A percentile compares a stretch with the other conserved stretches of the same genome.
Evolutionary conservation across 1,139 yeast genomes (phyloP).

Genomic region (Taphrina communis): DNA sequence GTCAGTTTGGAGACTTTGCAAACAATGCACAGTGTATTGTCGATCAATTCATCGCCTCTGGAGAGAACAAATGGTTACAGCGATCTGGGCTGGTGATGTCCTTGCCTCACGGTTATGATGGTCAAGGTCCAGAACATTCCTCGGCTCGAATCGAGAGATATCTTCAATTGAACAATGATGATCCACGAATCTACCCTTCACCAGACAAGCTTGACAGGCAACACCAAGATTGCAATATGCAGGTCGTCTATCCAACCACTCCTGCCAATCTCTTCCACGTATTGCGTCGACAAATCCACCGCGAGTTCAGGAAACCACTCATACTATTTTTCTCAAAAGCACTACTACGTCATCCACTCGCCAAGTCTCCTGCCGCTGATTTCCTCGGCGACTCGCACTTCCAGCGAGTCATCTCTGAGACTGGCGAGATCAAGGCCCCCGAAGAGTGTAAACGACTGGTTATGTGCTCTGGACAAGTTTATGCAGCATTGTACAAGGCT

Average conservation of each 20-base stretch:
- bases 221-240: constrained; percentile 98
- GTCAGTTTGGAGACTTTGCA: constrained; percentile 99
- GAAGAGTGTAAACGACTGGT: constrained; percentile 89
- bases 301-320: constrained; percentile 94
- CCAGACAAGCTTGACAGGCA: constrained; percentile 89
- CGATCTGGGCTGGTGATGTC: constrained; percentile 95
- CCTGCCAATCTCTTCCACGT: constrained; percentile 97
- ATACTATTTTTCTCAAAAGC: constrained; percentile 88
- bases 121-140: constrained; percentile 99
- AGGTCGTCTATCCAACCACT: constrained; percentile 96
- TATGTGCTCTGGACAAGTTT: constrained; percentile 90
- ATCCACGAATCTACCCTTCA: constrained; percentile 90
- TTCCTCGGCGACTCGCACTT: constrained; percentile 91
- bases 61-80: constrained; percentile 98
- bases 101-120: constrained; percentile 99
- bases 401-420: constrained; percentile 94
- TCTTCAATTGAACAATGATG: constrained; percentile 94
- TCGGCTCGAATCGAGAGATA: constrained; percentile 98
- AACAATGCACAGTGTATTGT: constrained; percentile 98
- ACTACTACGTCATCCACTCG: constrained; percentile 95
- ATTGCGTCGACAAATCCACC: constrained; percentile 98
- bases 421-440: constrained; percentile 72
- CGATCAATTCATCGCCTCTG: constrained; percentile 96
- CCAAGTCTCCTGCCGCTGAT: constrained; percentile 80
- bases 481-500: constrained; percentile 85